Base-by-base conservation (phyloP, 176 grass and related monocot genomes). In the Triticum timopheevii region DNA sequence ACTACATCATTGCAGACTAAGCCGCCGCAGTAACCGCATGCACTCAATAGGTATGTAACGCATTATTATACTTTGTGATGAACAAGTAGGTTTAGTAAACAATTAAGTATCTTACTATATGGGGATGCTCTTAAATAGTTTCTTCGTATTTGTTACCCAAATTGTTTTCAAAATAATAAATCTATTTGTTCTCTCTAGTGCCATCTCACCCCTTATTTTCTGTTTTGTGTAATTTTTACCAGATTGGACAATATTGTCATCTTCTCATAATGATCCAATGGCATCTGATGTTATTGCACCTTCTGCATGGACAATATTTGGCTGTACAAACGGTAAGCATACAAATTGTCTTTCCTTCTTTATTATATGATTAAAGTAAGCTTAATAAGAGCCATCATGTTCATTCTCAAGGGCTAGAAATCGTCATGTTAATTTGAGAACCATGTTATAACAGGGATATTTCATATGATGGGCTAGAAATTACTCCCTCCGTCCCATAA, bases 201-300 rank as follows among this genome's bases (percentile, higher is more conserved):
- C 44, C 54, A 65, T 73, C 71, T 28, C 16, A 22, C 10, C 28
- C 24, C 61, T 76, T 86, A 49, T 52, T 91, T 77, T 69, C 27
- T 69, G 13, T 39, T 74, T 1, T 71, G 5, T 85, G 64, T 76
- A 82, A 69, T 54, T 39, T 33, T 69, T 91, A 81, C 69, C 80
- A 98, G 96, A 98, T 92, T 98, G 96, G 96, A 98, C 96, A 61
- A 82, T 92, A 86, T 96, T 94, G 86, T 94, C 90, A 62, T 91
- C 92, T 83, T 71, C 88, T 67, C 88, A 98, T 84, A 81, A 93
- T 1, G 96, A 98, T 81, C 96, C 90, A 70, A 94, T 94, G 81
- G 84, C 94, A 72, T 94, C 94, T 86, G 96, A 98, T 84, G 96
- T 96, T 68, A 91, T 98, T 77, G 96, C 96, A 56, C 96, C 96